Conservation (phyloP, 202 grass and related monocot species). For the Eragrostis tef region DNA sequence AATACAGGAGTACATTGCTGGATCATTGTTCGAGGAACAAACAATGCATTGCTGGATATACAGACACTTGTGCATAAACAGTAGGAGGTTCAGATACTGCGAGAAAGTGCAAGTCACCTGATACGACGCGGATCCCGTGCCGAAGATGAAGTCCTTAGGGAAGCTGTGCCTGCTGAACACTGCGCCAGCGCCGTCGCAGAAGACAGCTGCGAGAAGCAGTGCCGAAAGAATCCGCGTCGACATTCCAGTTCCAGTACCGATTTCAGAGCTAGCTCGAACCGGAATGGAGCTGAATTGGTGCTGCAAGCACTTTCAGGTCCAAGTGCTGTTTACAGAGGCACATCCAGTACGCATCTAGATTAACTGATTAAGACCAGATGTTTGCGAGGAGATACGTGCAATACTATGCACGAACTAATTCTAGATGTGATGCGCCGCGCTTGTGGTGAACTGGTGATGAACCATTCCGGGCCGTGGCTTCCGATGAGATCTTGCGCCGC, state of each 20-base stretch:
- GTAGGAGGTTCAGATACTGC: neutral
- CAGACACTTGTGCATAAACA: too few relatives aligned
- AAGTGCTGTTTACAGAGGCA: neutral
- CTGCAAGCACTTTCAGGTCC: neutral
- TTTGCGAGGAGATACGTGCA: too few relatives aligned
- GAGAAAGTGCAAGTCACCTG: slow-evolving; percentile 43
- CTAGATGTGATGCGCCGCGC: too few relatives aligned
- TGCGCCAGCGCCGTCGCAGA: slow-evolving; percentile 1
- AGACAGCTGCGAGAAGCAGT: slow-evolving; percentile 25
- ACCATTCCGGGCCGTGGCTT: too few relatives aligned
- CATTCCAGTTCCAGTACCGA: slow-evolving; percentile 3
- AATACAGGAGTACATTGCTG: neutral
- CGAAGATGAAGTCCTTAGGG: slow-evolving; percentile 62
- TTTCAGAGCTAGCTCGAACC: neutral
- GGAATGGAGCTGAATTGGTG: neutral
- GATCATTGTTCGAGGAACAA: too few relatives aligned
- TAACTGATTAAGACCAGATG: too few relatives aligned
- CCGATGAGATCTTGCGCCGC: too few relatives aligned
- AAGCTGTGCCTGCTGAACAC: slow-evolving; percentile 55
- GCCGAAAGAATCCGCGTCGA: neutral
- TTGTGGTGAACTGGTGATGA: too few relatives aligned
- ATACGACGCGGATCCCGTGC: slow-evolving; percentile 63
- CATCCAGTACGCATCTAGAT: neutral
- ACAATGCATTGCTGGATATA: neutral
- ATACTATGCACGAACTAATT: too few relatives aligned